Evolutionary conservation across 169 alveolate genomes (phyloP).

Genomic region (Amoebophrya sp.): DNA sequence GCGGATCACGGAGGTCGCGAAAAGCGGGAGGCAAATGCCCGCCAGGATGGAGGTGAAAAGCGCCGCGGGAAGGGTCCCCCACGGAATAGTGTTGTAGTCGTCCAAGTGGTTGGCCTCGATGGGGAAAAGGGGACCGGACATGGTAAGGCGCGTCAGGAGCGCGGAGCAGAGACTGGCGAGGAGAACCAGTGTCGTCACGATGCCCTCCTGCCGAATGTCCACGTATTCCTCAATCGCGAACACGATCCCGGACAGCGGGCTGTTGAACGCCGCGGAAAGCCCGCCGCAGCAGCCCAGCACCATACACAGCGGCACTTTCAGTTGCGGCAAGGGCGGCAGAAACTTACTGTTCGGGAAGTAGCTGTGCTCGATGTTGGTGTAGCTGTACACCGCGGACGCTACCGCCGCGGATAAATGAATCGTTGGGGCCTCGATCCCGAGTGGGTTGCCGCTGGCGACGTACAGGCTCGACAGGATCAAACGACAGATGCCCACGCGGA

Average conservation of each 20-base stretch:
- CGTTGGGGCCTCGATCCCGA: background rate
- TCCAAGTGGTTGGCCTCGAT: background rate
- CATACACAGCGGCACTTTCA: no score
- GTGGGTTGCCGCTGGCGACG: background rate
- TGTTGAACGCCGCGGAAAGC: background rate
- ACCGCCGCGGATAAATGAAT: background rate
- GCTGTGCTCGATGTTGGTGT: no score
- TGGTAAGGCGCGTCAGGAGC: background rate
- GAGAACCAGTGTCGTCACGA: background rate
- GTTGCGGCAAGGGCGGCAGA: no score
- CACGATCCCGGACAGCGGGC: background rate
- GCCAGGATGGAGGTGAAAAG: background rate
- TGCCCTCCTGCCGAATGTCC: background rate
- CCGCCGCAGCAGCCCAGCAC: background rate
- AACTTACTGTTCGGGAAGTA: no score
- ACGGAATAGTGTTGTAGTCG: background rate
- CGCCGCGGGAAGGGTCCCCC: background rate
- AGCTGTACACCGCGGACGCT: background rate
- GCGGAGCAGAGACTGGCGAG: background rate
- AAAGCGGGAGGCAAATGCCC: background rate
- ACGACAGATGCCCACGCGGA: background rate
- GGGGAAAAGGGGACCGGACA: background rate
- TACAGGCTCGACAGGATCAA: background rate
- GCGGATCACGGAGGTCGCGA: background rate
- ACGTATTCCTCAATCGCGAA: background rate